Conservation (phyloP, 2,329 filamentous ascomycete genomes). For the Penicillium sp. region DNA sequence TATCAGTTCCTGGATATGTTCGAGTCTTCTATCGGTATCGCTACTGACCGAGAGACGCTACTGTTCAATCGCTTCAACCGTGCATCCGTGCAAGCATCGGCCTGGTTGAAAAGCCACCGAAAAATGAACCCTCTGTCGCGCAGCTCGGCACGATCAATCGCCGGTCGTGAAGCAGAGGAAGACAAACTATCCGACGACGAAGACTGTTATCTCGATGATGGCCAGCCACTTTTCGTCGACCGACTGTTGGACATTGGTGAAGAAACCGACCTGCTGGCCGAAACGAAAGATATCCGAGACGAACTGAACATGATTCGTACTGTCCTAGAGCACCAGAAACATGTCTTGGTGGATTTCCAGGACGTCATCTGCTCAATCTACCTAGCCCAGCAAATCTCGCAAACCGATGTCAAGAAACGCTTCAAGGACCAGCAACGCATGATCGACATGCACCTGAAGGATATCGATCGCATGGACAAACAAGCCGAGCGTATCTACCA, state of each 20-base stretch:
- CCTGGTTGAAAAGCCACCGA: conserved; percentile 57
- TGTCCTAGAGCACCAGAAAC: conserved; percentile 42
- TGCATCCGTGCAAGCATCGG: conserved; percentile 59
- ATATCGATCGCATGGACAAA: conserved; percentile 65
- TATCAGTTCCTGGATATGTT: conserved; percentile 71
- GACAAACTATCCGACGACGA: conserved; percentile 13
- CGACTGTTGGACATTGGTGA: conserved; percentile 56
- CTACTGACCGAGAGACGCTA: conserved; percentile 57
- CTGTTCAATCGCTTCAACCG: conserved; percentile 62
- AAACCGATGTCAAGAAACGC: conserved; percentile 55
- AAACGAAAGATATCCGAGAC: conserved; percentile 69
- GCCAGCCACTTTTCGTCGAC: conserved; percentile 50
- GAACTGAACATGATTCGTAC: conserved; percentile 64
- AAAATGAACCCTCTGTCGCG: conserved; percentile 38
- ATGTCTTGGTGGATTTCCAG: conserved; percentile 39
- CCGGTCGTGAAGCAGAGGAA: conserved; percentile 9
- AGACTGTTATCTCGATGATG: conserved; percentile 33
- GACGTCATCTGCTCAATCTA: conserved; percentile 41
- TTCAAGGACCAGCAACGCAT: conserved; percentile 60
- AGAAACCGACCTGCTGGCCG: conserved; percentile 63
- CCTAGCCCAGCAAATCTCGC: conserved; percentile 36
- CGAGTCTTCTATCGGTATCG: conserved; percentile 61
- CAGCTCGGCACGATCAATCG: conserved; percentile 9
- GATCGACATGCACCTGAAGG: conserved; percentile 60
- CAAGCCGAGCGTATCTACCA: conserved; percentile 63